Conservation (phyloP, 331 rosid genomes). For the Malus hybrid region DNA sequence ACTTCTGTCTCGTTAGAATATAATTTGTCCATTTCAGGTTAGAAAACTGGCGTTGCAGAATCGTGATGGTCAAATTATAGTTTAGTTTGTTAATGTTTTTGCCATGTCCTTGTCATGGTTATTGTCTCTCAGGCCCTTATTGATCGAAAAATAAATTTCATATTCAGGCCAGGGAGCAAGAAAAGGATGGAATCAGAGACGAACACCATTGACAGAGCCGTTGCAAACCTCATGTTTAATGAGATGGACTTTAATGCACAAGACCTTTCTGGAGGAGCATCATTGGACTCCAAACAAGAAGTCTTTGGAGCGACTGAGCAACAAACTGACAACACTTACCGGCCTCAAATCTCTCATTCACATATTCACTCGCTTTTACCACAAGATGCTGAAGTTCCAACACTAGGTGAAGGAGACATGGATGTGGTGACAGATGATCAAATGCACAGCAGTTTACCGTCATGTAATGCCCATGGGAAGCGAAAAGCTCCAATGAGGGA, state of each 20-base stretch:
- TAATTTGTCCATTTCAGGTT: neutral
- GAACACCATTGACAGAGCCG: conserved; percentile 53
- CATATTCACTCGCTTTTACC: neutral
- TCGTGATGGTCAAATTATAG: neutral
- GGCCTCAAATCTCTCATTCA: neutral
- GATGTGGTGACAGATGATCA: neutral
- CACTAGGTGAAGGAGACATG: conserved; percentile 1
- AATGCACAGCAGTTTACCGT: neutral
- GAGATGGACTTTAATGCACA: conserved; percentile 29
- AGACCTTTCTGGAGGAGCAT: conserved; percentile 27
- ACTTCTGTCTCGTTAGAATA: neutral
- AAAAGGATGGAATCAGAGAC: conserved; percentile 40
- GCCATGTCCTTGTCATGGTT: conserved; percentile 2
- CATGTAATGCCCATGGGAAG: conserved; percentile 1
- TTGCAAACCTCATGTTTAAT: conserved; percentile 66
- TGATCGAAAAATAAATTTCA: conserved; percentile 15
- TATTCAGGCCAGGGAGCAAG: conserved; percentile 31
- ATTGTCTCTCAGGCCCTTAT: conserved; percentile 1
- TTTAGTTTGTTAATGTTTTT: neutral
- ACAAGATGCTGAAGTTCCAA: conserved; percentile 39
- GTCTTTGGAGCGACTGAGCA: neutral
- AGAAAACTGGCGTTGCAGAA: neutral
- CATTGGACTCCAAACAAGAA: conserved; percentile 21
- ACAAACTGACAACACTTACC: conserved; percentile 1
- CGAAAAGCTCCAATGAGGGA: conserved; percentile 7